Conservation (phyloP, 345 rosid genomes). For the Litchi chinensis region DNA sequence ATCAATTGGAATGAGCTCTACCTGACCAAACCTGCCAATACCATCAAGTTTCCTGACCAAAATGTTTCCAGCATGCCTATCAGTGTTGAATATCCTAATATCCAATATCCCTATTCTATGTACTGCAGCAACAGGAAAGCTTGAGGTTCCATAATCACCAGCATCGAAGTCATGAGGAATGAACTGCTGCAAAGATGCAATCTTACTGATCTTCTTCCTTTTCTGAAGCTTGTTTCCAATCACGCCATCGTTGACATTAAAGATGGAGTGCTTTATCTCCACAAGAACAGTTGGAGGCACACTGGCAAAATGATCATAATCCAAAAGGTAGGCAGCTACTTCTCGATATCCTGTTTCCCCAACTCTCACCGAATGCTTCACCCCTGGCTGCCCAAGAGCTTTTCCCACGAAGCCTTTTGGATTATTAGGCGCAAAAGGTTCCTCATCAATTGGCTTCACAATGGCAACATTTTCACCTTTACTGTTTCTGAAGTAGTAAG, state of each 20-base stretch:
- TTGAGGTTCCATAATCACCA: constrained; percentile 68
- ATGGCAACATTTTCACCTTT: constrained; percentile 63
- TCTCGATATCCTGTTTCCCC: constrained; percentile 80
- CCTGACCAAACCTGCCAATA: constrained; percentile 55
- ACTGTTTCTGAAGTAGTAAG: constrained; percentile 58
- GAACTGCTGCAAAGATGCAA: constrained; percentile 75
- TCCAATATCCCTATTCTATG: constrained; percentile 78
- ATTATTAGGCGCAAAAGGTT: constrained; percentile 85
- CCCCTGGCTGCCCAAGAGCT: constrained; percentile 74
- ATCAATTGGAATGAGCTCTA: constrained; percentile 67
- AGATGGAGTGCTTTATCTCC: constrained; percentile 61
- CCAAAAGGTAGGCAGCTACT: constrained; percentile 75
- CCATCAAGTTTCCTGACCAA: constrained; percentile 62
- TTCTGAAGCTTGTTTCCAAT: constrained; percentile 48
- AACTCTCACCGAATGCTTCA: constrained; percentile 70
- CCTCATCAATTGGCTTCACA: constrained; percentile 80
- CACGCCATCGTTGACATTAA: constrained; percentile 64
- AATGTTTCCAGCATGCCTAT: constrained; percentile 62
- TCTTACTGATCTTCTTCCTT: constrained; percentile 62
- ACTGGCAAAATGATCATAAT: constrained; percentile 61
- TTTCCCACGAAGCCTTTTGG: constrained; percentile 80
- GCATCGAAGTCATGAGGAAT: constrained; percentile 81
- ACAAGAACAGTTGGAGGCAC: constrained; percentile 76
- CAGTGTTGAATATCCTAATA: constrained; percentile 70
- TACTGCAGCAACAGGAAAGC: constrained; percentile 65